Evolutionary conservation across 805 yeast species (phyloP).

Genomic region (Torulaspora gathmanii): DNA sequence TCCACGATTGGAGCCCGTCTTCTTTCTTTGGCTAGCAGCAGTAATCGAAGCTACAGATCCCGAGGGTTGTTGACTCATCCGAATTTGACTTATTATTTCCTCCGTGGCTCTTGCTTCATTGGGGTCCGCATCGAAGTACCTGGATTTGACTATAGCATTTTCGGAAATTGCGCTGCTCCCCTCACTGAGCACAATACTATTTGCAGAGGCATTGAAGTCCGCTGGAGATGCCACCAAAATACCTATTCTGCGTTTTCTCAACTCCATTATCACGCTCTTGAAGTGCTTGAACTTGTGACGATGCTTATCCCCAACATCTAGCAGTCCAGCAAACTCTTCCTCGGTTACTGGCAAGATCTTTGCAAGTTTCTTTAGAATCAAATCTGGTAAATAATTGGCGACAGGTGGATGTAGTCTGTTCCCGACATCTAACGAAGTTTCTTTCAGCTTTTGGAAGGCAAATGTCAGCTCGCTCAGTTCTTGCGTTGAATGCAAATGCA

Average conservation of each 20-base stretch:
- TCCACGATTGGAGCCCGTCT: constrained; percentile 7
- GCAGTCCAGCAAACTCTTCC: constrained; percentile 23
- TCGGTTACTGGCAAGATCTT: constrained; percentile 25
- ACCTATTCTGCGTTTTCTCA: constrained; percentile 21
- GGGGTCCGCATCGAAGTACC: constrained; percentile 16
- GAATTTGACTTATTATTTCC: constrained; percentile 22
- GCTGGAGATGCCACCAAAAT: constrained; percentile 6
- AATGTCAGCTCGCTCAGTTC: constrained; percentile 21
- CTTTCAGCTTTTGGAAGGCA: constrained; percentile 27
- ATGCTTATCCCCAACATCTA: constrained; percentile 19
- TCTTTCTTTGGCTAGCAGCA: constrained; percentile 5
- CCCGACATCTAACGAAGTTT: constrained; percentile 21
- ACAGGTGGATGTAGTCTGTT: constrained; percentile 26
- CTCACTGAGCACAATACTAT: constrained; percentile 17
- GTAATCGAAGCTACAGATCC: constrained; percentile 3
- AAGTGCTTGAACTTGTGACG: constrained; percentile 25
- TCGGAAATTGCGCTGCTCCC: constrained; percentile 17
- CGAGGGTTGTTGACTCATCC: constrained; percentile 13
- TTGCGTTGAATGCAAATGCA: constrained; percentile 19
- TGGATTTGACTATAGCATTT: constrained; percentile 16
- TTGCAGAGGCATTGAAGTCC: constrained; percentile 6
- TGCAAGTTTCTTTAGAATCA: constrained; percentile 25
- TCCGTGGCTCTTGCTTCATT: constrained; percentile 18
- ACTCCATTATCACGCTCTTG: constrained; percentile 20
- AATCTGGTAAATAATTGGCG: constrained; percentile 25